Conservation (phyloP, 2,329 filamentous ascomycete species). For the Ilyonectria sp. region DNA sequence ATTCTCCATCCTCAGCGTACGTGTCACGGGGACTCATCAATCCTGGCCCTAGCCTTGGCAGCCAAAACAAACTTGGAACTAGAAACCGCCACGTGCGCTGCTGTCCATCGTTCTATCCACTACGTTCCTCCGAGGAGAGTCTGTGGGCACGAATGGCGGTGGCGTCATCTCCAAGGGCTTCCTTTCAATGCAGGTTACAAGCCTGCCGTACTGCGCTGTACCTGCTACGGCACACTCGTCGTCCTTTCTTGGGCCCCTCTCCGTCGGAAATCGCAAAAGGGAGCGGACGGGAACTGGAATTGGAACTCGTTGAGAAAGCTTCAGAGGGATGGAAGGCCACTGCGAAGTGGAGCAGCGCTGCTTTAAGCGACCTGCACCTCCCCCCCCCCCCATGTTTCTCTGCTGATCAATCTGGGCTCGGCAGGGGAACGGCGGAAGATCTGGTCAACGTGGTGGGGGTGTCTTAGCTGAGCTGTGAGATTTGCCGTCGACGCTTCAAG, state of each 20-base stretch:
- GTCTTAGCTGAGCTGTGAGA: slow-evolving; percentile 1
- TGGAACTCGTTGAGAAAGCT: slow-evolving; percentile 46
- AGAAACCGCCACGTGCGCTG: background rate
- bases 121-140: background rate
- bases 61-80: background rate
- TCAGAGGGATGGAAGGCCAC: slow-evolving; percentile 10
- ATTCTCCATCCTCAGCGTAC: background rate
- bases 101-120: background rate
- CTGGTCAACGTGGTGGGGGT: slow-evolving; percentile 11
- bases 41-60: background rate
- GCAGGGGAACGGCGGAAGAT: slow-evolving; percentile 21
- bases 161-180: slow-evolving; percentile 1
- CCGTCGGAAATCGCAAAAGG: slow-evolving; percentile 9
- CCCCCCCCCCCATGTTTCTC: slow-evolving; percentile 17
- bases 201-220: background rate
- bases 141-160: slow-evolving; percentile 8
- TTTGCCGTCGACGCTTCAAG: slow-evolving; percentile 3
- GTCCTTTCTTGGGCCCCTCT: slow-evolving; percentile 1
- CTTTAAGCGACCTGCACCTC: slow-evolving; percentile 12
- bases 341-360: slow-evolving; percentile 18
- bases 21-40: background rate
- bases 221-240: slow-evolving; percentile 1
- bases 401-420: slow-evolving; percentile 32
- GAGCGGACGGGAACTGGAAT: slow-evolving; percentile 9
- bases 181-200: slow-evolving; percentile 4